These are phyloP conservation scores for Whalleya microplaca DNA, from an alignment of 2,329 filamentous ascomycete genomes.

Conservation along the genomic window DNA sequence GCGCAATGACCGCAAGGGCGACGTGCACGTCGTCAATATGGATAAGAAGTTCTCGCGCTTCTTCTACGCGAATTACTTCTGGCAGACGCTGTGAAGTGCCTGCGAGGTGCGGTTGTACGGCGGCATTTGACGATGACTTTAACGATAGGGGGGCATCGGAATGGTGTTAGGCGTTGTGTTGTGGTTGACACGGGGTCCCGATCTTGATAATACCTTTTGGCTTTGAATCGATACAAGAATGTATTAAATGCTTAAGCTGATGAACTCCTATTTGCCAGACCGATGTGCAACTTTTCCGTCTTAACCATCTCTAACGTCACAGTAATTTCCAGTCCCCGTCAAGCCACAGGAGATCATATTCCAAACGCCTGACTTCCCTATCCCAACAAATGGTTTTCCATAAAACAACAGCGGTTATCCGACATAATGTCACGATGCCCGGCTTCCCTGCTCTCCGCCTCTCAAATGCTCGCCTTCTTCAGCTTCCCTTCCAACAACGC, in stretches of 20 bases:
- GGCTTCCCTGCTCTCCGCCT: neutral
- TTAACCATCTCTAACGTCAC: neutral
- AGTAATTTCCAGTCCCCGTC: neutral
- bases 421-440: neutral
- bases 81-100: constrained; percentile 72
- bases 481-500: constrained; percentile 32
- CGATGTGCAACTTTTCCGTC: constrained; percentile 4
- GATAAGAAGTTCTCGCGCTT: constrained; percentile 89
- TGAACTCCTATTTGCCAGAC: neutral
- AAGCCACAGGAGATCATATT: neutral
- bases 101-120: neutral
- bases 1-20: constrained; percentile 81
- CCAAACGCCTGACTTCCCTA: constrained; percentile 10
- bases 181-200: constrained; percentile 19
- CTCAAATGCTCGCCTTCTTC: constrained; percentile 16
- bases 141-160: constrained; percentile 1
- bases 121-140: constrained; percentile 1
- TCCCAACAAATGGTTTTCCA: constrained; percentile 3
- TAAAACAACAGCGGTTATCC: neutral
- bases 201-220: neutral
- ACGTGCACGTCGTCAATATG: constrained; percentile 93
- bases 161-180: constrained; percentile 32
- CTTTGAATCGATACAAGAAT: neutral
- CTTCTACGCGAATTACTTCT: constrained; percentile 96
- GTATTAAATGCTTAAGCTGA: neutral